A percentile compares a stretch with the other conserved stretches of the same genome.
These are phyloP conservation scores for Colletotrichum phormii DNA, from an alignment of 2,329 filamentous ascomycete species.

Conservation along the genomic window DNA sequence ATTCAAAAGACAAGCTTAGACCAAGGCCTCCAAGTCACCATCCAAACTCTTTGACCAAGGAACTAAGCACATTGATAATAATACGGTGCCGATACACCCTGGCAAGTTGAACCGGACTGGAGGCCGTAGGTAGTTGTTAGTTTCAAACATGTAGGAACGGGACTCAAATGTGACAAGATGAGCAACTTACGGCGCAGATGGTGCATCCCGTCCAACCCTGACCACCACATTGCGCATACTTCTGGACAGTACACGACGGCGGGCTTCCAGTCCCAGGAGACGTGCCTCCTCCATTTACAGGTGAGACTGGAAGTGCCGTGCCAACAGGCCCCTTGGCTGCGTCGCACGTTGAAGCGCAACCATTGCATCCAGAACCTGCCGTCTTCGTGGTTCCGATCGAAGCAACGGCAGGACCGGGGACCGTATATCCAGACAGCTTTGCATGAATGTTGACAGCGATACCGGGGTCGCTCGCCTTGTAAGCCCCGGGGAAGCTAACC, in stretches of 20 bases:
- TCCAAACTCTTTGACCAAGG: not conserved
- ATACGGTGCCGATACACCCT: constrained; percentile 50
- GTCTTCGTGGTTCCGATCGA: constrained; percentile 53
- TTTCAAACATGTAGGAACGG: not conserved
- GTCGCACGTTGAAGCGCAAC: constrained; percentile 53
- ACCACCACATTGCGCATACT: constrained; percentile 54
- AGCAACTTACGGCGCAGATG: constrained; percentile 48
- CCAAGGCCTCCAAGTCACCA: too few species aligned
- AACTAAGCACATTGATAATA: constrained; percentile 51
- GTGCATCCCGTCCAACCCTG: constrained; percentile 55
- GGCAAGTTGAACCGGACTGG: constrained; percentile 48
- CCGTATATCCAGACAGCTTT: constrained; percentile 52
- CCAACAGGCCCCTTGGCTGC: constrained; percentile 46
- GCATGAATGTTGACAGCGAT: constrained; percentile 61
- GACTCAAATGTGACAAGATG: not conserved
- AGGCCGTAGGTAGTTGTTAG: constrained; percentile 9
- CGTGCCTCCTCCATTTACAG: not conserved
- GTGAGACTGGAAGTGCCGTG: constrained; percentile 39
- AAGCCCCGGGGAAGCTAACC: constrained; percentile 56
- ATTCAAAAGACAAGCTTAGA: not conserved
- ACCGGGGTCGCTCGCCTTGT: constrained; percentile 56
- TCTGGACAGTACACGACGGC: constrained; percentile 46
- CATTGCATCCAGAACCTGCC: constrained; percentile 53
- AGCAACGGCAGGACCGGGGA: constrained; percentile 57
- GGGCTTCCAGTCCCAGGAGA: constrained; percentile 29